Evolutionary conservation across 139 green algal species (phyloP), one percentile per base, ranked within the genome.

Genomic region (Chlorella sorokiniana): DNA sequence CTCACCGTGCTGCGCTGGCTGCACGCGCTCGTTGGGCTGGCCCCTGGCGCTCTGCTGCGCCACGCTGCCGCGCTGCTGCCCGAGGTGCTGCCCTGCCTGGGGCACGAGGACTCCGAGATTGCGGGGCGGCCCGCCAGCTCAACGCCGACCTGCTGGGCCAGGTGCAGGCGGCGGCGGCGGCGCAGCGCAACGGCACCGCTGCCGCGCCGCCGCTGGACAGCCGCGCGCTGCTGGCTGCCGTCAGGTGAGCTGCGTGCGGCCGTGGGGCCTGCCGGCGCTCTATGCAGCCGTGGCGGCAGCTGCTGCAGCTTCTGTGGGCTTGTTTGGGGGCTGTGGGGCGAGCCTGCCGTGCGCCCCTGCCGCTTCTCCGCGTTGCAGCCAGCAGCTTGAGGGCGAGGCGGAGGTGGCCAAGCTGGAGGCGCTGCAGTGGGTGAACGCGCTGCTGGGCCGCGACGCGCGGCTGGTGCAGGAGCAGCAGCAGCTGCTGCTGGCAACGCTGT

Each of bases 61-160:
- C 90, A 93, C 56, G 95, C 95, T 65, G 89, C 91, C 22, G 72
- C 86, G 51, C 88, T 98, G 14, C 88, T 98, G 62, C 86, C 80
- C 1, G 91, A 92, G 18, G 88, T 98, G 51, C 92, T 98, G 78
- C 91, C 91, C 33, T 95, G 93, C 86, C 93, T 98, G 71, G 91
- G 88, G 2, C 75, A 81, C n/a, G 41, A 38, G 63, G 52, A 67
- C 38, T 33, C 51, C 25, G 73, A 79, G 25, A 79, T 79, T 38
- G 52, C 37, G 54, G 52, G 68, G 84, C 75, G 2, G 75, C 75
- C 41, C 40, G 75, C 22, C 59, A 71, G 31, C 41, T 81, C 5
- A 72, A 81, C 41, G 11, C 14, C 8, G 59, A 73, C 20, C 75
- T 81, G 59, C 42, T 81, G 75, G 75, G 72, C 40, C 59, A 71